Evolutionary conservation across 768 basidiomycete genomes (phyloP).

Genomic region (Tulasnella sp.): DNA sequence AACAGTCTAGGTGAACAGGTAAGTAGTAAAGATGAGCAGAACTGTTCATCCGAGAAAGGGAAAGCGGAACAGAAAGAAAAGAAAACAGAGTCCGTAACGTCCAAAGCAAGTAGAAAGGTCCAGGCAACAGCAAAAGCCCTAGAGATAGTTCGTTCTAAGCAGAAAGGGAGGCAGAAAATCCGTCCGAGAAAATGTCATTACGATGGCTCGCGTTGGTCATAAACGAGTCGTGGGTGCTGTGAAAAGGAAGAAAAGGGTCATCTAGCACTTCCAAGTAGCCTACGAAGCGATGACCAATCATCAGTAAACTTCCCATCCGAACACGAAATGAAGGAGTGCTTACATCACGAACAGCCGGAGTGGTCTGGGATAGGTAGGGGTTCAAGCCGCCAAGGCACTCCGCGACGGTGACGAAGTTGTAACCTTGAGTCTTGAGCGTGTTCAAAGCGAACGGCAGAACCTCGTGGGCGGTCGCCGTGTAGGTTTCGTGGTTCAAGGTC

Average conservation of each 20-base stretch:
- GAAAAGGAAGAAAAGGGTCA: not conserved
- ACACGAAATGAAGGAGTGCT: not conserved
- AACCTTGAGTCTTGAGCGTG: not conserved
- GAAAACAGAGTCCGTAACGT: too few relatives aligned
- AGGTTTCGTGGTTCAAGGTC: constrained; percentile 34
- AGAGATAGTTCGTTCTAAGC: too few relatives aligned
- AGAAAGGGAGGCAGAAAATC: too few relatives aligned
- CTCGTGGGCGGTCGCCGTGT: constrained; percentile 30
- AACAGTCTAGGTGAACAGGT: too few relatives aligned
- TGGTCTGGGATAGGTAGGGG: constrained; percentile 11
- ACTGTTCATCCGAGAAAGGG: too few relatives aligned
- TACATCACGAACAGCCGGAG: constrained; percentile 20
- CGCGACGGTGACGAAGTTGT: constrained; percentile 32
- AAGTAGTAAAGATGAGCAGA: too few relatives aligned
- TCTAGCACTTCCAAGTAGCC: not conserved
- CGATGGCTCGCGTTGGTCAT: too few relatives aligned
- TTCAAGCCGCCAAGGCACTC: constrained; percentile 31
- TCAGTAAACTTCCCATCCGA: not conserved
- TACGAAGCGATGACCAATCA: not conserved
- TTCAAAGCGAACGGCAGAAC: not conserved
- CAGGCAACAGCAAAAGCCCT: not conserved
- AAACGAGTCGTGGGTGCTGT: too few relatives aligned
- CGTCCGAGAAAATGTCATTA: not conserved
- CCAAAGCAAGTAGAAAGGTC: not conserved
- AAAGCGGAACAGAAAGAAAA: too few relatives aligned